phyloP scores from a whole-genome alignment of 108 stramenopile genomes.

The Nitzschia inconspicua region DNA sequence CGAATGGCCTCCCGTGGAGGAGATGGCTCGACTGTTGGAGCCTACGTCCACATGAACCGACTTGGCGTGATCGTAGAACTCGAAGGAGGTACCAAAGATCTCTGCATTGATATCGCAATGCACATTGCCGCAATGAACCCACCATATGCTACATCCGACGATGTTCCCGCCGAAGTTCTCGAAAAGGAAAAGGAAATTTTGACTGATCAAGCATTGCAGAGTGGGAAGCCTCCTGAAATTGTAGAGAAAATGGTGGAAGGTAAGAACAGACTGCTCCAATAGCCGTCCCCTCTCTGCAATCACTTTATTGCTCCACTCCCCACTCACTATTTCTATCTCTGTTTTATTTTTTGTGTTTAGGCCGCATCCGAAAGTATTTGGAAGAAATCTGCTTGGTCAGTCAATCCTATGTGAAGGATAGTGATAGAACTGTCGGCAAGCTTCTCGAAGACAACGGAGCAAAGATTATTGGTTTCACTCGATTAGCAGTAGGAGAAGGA shows the following conservation, averaged over 20 bases:
- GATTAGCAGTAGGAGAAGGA: slow-evolving; percentile 76
- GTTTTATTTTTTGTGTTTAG: too few species aligned
- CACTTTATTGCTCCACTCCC: too few species aligned
- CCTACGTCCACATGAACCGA: slow-evolving; percentile 72
- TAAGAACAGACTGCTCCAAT: too few species aligned
- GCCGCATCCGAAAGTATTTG: slow-evolving; percentile 79
- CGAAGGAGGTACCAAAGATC: slow-evolving; percentile 50
- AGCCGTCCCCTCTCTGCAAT: too few species aligned
- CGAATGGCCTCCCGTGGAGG: slow-evolving; percentile 44
- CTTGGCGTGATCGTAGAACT: slow-evolving; percentile 64
- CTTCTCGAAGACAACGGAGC: slow-evolving; percentile 67
- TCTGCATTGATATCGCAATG: slow-evolving; percentile 68
- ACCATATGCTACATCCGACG: slow-evolving; percentile 63
- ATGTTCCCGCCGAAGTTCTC: slow-evolving; percentile 70
- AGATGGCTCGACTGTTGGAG: slow-evolving; percentile 60
- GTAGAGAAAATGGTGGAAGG: slow-evolving; percentile 79
- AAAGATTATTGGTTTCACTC: slow-evolving; percentile 72
- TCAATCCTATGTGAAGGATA: slow-evolving; percentile 74
- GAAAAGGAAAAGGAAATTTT: slow-evolving; percentile 70
- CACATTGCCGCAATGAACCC: slow-evolving; percentile 84
- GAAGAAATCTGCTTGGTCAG: slow-evolving; percentile 70
- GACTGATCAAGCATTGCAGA: slow-evolving; percentile 54
- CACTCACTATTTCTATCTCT: too few species aligned
- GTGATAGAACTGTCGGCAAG: slow-evolving; percentile 69
- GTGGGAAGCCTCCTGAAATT: slow-evolving; percentile 80